Evolutionary conservation across 1,284 basidiomycete genomes (phyloP).

Genomic region (Cryptococcus jaspeensis): DNA sequence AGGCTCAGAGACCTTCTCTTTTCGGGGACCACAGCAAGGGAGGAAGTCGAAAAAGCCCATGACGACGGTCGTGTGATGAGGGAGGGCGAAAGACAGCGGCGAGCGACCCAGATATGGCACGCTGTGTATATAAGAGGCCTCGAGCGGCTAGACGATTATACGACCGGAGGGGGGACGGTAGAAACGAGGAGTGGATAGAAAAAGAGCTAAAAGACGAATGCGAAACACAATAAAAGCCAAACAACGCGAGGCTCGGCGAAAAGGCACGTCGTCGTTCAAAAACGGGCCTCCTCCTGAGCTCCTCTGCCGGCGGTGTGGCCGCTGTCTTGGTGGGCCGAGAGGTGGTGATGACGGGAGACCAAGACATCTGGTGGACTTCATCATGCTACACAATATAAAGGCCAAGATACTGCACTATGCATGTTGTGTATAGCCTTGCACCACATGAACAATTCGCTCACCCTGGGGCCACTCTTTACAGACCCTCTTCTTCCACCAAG

Average conservation of each 20-base stretch:
- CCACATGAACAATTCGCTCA: too few species aligned
- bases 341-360: not conserved
- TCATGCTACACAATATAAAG: too few species aligned
- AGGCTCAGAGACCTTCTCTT: constrained; percentile 13
- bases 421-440: too few species aligned
- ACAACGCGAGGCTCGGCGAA: not conserved
- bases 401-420: too few species aligned
- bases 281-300: too few species aligned
- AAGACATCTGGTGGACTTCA: not conserved
- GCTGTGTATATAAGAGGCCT: too few species aligned
- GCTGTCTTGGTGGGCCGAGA: not conserved
- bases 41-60: constrained; percentile 28
- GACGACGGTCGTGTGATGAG: not conserved
- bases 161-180: not conserved
- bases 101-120: too few species aligned
- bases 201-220: not conserved
- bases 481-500: too few species aligned
- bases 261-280: not conserved
- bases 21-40: constrained; percentile 26
- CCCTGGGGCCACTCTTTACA: too few species aligned
- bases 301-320: not conserved
- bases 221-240: not conserved
- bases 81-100: too few species aligned
- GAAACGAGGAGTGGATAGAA: not conserved
- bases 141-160: not conserved